Evolutionary conservation across 2,329 filamentous ascomycete genomes (phyloP).

Genomic region (Metarhizium guizhouense): DNA sequence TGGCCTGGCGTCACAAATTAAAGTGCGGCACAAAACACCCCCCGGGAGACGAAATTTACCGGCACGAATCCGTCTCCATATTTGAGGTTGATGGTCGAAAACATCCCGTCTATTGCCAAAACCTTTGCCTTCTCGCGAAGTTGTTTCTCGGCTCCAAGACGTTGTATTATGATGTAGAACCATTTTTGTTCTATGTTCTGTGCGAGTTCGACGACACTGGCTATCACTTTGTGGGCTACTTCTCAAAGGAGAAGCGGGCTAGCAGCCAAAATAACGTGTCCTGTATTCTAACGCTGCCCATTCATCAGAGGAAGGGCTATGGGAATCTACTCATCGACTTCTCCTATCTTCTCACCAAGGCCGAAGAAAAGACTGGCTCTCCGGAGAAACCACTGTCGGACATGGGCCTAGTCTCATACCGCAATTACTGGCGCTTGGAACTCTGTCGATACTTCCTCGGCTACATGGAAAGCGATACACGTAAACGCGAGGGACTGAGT

Average conservation of each 20-base stretch:
- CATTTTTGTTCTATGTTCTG: constrained; percentile 94
- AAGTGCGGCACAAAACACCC: constrained; percentile 97
- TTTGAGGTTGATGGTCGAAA: constrained; percentile 97
- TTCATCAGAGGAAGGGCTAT: constrained; percentile 95
- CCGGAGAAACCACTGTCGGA: constrained; percentile 96
- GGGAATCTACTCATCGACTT: constrained; percentile 97
- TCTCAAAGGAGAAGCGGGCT: constrained; percentile 94
- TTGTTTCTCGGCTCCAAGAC: constrained; percentile 98
- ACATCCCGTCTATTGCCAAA: constrained; percentile 97
- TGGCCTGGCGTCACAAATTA: constrained; percentile 93
- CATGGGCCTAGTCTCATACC: constrained; percentile 94
- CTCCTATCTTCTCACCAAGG: constrained; percentile 88
- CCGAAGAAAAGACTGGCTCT: constrained; percentile 88
- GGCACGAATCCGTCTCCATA: constrained; percentile 81
- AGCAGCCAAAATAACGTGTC: constrained; percentile 96
- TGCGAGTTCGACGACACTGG: constrained; percentile 87
- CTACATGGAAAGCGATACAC: constrained; percentile 18
- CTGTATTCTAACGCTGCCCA: constrained; percentile 90
- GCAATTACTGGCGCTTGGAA: constrained; percentile 91
- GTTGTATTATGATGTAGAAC: constrained; percentile 94
- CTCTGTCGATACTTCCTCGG: constrained; percentile 76
- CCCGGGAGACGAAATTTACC: constrained; percentile 95
- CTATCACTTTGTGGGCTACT: constrained; percentile 98
- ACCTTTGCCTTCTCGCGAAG: constrained; percentile 90
- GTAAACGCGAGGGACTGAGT: constrained; percentile 42